Evolutionary conservation across 768 basidiomycete genomes (phyloP).

Genomic region (Suillus brevipes): DNA sequence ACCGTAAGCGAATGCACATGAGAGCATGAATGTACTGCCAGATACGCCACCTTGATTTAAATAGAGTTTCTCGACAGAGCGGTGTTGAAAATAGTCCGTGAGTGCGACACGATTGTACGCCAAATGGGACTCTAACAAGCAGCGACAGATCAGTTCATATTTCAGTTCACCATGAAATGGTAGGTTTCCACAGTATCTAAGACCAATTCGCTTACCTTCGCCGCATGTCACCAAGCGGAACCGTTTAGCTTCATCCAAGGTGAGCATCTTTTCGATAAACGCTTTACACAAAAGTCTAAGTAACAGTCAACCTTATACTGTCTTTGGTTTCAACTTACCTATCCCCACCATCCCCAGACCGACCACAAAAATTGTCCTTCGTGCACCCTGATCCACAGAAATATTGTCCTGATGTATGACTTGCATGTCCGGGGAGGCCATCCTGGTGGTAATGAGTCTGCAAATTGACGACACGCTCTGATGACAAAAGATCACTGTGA

Average conservation of each 20-base stretch:
- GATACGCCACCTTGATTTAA: constrained; percentile 45
- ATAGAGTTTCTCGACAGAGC: constrained; percentile 58
- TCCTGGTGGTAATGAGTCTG: neutral
- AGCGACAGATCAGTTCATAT: constrained; percentile 9
- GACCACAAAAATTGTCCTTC: constrained; percentile 29
- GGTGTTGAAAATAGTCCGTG: constrained; percentile 64
- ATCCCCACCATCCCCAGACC: constrained; percentile 67
- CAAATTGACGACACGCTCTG: neutral
- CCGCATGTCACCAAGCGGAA: constrained; percentile 62
- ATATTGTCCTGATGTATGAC: neutral
- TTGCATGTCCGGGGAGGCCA: constrained; percentile 1
- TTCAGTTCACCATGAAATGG: constrained; percentile 24
- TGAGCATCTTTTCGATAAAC: constrained; percentile 69
- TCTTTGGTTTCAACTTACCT: constrained; percentile 30
- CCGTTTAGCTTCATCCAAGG: constrained; percentile 47
- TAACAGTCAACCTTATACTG: neutral
- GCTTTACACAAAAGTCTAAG: constrained; percentile 32
- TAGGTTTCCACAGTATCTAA: constrained; percentile 12
- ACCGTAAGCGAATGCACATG: neutral
- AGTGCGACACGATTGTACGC: constrained; percentile 54
- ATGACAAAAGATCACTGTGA: neutral
- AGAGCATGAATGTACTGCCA: neutral
- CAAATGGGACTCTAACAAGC: constrained; percentile 38
- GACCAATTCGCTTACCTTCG: constrained; percentile 40
- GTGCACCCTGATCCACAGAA: neutral